Evolutionary conservation across 345 rosid species (phyloP).

Genomic region (Linum tenue): DNA sequence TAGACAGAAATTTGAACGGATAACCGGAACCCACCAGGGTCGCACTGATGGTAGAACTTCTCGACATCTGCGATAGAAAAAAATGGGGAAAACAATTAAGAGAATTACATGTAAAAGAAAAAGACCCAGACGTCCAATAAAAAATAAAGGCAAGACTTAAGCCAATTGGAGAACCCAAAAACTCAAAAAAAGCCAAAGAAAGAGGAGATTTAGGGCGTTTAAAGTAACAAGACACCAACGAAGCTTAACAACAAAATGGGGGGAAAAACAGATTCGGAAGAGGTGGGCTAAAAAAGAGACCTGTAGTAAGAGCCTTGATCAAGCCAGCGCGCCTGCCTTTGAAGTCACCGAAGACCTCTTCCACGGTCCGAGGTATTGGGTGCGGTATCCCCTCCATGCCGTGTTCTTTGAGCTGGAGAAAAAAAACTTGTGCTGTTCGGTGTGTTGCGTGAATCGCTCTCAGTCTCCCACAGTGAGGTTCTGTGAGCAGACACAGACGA

Average conservation of each 20-base stretch:
- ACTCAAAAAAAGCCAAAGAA: not conserved
- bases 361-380: conserved; percentile 1
- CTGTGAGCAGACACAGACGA: not conserved
- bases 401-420: not conserved
- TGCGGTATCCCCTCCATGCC: conserved; percentile 2
- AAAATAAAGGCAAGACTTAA: not conserved
- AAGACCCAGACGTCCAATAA: not conserved
- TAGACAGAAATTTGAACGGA: not conserved
- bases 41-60: conserved; percentile 87
- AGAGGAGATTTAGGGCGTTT: not conserved
- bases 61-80: conserved; percentile 58
- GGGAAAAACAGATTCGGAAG: not conserved
- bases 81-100: not conserved
- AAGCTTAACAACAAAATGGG: not conserved
- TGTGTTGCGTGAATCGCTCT: no score
- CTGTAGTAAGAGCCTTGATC: conserved; percentile 3
- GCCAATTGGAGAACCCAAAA: not conserved
- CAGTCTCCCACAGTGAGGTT: not conserved
- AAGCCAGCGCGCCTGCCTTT: conserved; percentile 2
- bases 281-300: not conserved
- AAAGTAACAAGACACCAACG: not conserved
- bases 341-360: conserved; percentile 1
- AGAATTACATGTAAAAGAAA: not conserved
- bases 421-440: not conserved
- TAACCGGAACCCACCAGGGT: conserved; percentile 67